Evolutionary conservation across 306 rosid genomes (phyloP), one percentile per base, ranked within the genome.

Genomic region (Sicyos baderoa): DNA sequence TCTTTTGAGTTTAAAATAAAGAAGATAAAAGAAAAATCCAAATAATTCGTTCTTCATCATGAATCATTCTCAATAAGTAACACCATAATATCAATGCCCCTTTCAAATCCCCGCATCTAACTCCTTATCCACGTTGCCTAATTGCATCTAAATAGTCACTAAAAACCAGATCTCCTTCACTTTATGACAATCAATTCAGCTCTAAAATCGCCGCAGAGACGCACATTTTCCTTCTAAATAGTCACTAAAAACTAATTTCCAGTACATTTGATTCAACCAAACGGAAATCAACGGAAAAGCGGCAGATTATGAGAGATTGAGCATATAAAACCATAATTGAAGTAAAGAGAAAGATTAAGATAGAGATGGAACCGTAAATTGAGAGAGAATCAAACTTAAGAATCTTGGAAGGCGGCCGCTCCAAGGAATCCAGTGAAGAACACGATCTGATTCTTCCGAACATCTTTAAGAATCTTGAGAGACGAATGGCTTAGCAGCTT

Each of bases 361-460:
- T 37, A 16, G 64, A 19, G 70, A 59, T 23, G 3, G 55, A 78
- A 93, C 98, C 99, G 61, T 88, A 93, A 68, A 90, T 79, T 70
- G 99, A 93, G 82, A 88, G 79, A 54, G 87, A 72, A 17, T 88
- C 96, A 21, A 90, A 86, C 64, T 85, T 93, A 70, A 82, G 81
- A 77, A 93, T 71, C 87, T 89, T 86, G 73, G 89, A 88, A 7
- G 91, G 81, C 55, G 83, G 76, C 54, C 85, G 82, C 74, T 90
- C 93, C 71, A 88, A 82, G 77, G 63, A 78, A n/a, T 89, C 96
- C 11, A 73, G 68, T 18, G 97, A 83, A 21, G 86, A 81, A 56
- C 89, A 53, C 18, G 88, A 78, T 71, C 99, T 85, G 53, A 90
- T 75, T 71, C 79, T 85, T 60, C 99, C 99, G 50, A 93, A 86